Evolutionary conservation across 352 stramenopile genomes (phyloP), one percentile per base, ranked within the genome.

Genomic region (Lagenidium sp.): DNA sequence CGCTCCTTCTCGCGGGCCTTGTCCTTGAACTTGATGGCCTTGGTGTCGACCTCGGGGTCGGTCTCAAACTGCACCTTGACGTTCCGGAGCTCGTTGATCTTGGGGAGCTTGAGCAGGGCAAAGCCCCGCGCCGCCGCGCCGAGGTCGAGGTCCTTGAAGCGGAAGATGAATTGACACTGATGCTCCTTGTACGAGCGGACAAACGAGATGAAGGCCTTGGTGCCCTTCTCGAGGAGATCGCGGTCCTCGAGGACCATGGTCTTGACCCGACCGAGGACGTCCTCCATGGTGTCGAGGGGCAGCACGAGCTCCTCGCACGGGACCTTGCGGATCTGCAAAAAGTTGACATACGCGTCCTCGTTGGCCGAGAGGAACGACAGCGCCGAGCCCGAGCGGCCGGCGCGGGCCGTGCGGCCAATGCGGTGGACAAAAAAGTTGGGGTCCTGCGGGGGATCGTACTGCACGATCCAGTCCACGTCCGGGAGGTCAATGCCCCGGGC

Each of bases 381-480:
- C 41, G 94, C 95, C 4, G 69, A 88, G 36, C 97, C 97, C 29
- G 63, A 71, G 13, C 82, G 85, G 11, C 97, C 97, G 1, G 96
- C 96, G 52, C 97, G 81, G 8, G 97, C 97, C 22, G 96, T 98
- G 36, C 97, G 72, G 7, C 97, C 97, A 16, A 99, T 95, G 43
- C 97, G 90, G 63, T 99, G 97, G 30, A 99, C 92, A 57, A 98
- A 99, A 44, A 97, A 98, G 50, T 95, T 97, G n/a, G 97, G 95
- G 60, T 99, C 96, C 44, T 97, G 85, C 23, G 91, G 91, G 0
- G 92, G 89, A 63, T 99, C 94, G 60, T 98, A 99, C 68, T 99
- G 97, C 37, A 99, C 85, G 44, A 99, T 99, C 95, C 96, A 99
- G 51, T 98, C 85, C 1, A 99, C 86, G 45, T 99, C 94, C 0